Conservation (phyloP, 768 basidiomycete genomes). For the Hericium rajendrae region DNA sequence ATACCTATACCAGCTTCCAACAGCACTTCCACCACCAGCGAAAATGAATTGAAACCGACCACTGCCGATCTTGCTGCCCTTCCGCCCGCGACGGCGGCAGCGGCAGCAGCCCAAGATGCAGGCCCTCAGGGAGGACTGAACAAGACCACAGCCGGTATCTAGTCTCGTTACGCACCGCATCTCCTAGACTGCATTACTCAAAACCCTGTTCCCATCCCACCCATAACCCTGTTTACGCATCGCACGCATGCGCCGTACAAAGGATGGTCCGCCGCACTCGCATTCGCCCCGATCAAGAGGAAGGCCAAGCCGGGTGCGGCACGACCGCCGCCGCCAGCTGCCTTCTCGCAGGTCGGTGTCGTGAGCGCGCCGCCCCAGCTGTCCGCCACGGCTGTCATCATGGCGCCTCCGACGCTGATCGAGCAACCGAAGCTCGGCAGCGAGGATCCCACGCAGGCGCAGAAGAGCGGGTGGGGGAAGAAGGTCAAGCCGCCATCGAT, state of each 20-base stretch:
- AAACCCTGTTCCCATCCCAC: constrained; percentile 14
- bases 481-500: constrained; percentile 88
- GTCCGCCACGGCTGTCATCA: constrained; percentile 56
- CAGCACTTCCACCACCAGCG: constrained; percentile 13
- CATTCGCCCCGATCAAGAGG: constrained; percentile 66
- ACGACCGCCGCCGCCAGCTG: constrained; percentile 23
- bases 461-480: constrained; percentile 62
- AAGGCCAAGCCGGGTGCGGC: constrained; percentile 42
- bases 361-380: constrained; percentile 21
- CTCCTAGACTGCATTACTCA: constrained; percentile 10
- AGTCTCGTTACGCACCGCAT: constrained; percentile 31
- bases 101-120: constrained; percentile 20
- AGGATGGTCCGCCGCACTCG: constrained; percentile 88
- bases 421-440: constrained; percentile 20
- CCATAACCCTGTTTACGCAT: neutral
- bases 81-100: constrained; percentile 18
- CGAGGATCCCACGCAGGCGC: constrained; percentile 30
- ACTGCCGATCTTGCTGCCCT: constrained; percentile 12
- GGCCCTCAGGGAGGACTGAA: constrained; percentile 23
- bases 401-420: constrained; percentile 56
- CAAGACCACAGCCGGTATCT: constrained; percentile 50
- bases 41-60: constrained; percentile 15
- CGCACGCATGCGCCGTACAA: constrained; percentile 13
- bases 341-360: constrained; percentile 11
- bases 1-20: constrained; percentile 25